Conservation (phyloP, 352 stramenopile species). For the Phytopythium montanum region DNA sequence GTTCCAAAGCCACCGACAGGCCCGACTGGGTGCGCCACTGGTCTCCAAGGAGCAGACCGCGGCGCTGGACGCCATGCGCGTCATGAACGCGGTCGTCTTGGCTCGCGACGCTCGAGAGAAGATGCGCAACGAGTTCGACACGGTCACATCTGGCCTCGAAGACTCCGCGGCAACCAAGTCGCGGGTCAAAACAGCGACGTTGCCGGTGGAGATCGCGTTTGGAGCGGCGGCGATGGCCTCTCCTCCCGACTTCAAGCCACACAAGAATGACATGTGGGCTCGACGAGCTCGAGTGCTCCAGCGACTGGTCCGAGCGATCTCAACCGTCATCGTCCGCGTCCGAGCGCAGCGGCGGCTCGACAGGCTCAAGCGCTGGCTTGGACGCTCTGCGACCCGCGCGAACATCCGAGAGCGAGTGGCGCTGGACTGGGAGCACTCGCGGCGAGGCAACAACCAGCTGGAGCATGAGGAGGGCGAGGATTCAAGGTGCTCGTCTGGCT, state of each 20-base stretch:
- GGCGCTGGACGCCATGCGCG: constrained; percentile 46
- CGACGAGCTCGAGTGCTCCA: constrained; percentile 63
- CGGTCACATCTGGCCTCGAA: constrained; percentile 17
- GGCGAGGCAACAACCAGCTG: constrained; percentile 5
- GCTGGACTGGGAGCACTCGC: constrained; percentile 35
- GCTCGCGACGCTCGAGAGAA: constrained; percentile 34
- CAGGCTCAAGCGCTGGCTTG: constrained; percentile 55
- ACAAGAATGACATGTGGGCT: constrained; percentile 88
- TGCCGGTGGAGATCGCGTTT: constrained; percentile 42
- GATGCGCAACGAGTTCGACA: constrained; percentile 36
- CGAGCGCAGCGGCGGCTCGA: constrained; percentile 58
- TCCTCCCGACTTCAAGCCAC: constrained; percentile 72
- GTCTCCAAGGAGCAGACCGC: constrained; percentile 45
- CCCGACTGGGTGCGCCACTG: constrained; percentile 51
- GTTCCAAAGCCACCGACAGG: constrained; percentile 71
- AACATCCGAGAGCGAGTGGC: constrained; percentile 64
- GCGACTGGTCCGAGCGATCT: constrained; percentile 67
- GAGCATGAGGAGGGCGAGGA: not conserved
- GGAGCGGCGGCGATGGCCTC: constrained; percentile 6
- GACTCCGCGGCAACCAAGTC: not conserved
- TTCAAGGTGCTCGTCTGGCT: not conserved
- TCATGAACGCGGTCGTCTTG: constrained; percentile 26
- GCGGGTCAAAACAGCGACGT: constrained; percentile 21
- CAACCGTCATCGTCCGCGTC: constrained; percentile 61
- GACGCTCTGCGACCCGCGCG: constrained; percentile 27